These are phyloP conservation scores for Sequoia sempervirens DNA, from an alignment of 75 land plant species.

Conservation along the genomic window DNA sequence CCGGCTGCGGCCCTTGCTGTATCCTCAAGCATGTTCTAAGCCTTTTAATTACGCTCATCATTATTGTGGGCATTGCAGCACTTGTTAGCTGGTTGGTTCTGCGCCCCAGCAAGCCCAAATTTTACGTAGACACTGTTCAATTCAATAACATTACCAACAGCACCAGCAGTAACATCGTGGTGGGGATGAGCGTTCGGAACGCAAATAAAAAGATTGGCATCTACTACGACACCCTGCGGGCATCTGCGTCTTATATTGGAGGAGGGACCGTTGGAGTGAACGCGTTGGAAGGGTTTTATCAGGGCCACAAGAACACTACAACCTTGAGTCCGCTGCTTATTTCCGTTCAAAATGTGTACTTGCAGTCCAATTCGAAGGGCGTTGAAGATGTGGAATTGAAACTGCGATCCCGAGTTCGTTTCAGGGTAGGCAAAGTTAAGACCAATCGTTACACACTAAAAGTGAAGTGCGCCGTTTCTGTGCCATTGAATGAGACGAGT, in stretches of 20 bases:
- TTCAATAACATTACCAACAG: background rate
- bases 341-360: background rate
- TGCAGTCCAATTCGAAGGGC: background rate
- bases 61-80: background rate
- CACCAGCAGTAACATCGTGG: background rate
- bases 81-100: background rate
- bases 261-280: background rate
- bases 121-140: background rate
- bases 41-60: background rate
- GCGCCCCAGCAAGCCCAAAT: constrained; percentile 2
- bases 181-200: constrained; percentile 3
- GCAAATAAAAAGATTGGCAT: background rate
- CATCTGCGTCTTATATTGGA: background rate
- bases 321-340: background rate
- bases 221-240: background rate
- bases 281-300: constrained; percentile 21
- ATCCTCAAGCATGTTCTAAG: background rate
- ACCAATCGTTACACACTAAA: background rate
- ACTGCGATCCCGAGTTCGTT: background rate
- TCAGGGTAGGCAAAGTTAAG: constrained; percentile 1
- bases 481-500: background rate
- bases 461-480: background rate
- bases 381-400: background rate
- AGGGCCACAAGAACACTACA: constrained; percentile 32
- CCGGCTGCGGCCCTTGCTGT: background rate